Evolutionary conservation across 2,329 filamentous ascomycete genomes (phyloP).

Genomic region (Monosporascus ibericus): DNA sequence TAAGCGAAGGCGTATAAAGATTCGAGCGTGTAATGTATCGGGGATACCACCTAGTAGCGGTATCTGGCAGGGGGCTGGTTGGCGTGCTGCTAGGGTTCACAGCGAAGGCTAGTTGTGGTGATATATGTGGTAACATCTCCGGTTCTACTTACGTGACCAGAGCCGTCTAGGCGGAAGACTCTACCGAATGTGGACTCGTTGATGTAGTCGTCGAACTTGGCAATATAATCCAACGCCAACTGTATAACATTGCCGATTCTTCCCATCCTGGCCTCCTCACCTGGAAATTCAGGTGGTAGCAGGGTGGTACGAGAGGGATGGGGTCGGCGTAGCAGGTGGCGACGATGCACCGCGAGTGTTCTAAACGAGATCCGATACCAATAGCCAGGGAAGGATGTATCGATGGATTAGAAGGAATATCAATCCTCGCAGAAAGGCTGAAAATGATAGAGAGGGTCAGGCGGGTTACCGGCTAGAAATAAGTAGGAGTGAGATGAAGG

Average conservation of each 20-base stretch:
- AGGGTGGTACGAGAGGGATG: not conserved
- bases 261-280: not conserved
- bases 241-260: not conserved
- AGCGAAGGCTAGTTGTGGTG: not conserved
- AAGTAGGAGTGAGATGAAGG: too few relatives aligned
- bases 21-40: not conserved
- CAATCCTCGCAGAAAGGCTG: not conserved
- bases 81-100: not conserved
- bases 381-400: too few relatives aligned
- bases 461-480: too few relatives aligned
- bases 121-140: not conserved
- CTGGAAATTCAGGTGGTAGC: not conserved
- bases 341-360: not conserved
- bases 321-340: not conserved
- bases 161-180: constrained; percentile 58
- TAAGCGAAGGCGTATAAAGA: not conserved
- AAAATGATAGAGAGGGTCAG: not conserved
- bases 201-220: constrained; percentile 21
- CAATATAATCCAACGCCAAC: constrained; percentile 10
- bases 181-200: constrained; percentile 40
- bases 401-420: not conserved
- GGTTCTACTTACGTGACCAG: constrained; percentile 51
- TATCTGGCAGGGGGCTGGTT: too few relatives aligned
- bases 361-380: too few relatives aligned
- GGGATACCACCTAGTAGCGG: too few relatives aligned